Evolutionary conservation across 2,329 filamentous ascomycete genomes (phyloP).

Genomic region (Chaetomium olivaceum): DNA sequence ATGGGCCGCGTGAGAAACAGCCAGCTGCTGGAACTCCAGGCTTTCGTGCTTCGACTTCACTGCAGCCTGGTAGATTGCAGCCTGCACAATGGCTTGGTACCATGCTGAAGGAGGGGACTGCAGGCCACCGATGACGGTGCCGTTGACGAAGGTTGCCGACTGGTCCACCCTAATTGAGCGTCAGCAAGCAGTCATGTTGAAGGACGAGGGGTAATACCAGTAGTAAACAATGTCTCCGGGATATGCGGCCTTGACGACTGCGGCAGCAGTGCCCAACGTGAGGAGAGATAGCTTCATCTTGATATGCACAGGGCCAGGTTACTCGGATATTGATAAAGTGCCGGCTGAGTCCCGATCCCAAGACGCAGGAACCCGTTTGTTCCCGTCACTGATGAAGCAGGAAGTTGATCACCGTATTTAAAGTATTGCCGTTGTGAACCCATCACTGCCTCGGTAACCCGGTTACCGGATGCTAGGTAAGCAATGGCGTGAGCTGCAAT

Average conservation of each 20-base stretch:
- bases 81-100: conserved; percentile 27
- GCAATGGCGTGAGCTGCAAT: conserved; percentile 25
- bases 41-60: conserved; percentile 25
- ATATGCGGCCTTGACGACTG: conserved; percentile 26
- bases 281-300: conserved; percentile 24
- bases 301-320: not conserved
- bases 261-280: conserved; percentile 11
- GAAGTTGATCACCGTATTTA: not conserved
- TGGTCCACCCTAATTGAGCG: conserved; percentile 27
- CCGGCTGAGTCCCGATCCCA: not conserved
- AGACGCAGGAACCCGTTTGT: not conserved
- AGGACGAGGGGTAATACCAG: conserved; percentile 11
- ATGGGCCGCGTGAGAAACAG: conserved; percentile 32
- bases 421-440: not conserved
- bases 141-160: conserved; percentile 28
- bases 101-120: conserved; percentile 28
- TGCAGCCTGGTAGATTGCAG: conserved; percentile 29
- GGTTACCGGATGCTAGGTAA: not conserved
- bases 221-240: conserved; percentile 31
- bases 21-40: conserved; percentile 31
- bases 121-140: conserved; percentile 29
- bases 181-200: not conserved
- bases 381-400: not conserved
- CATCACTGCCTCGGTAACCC: not conserved
- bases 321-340: not conserved